Evolutionary conservation across 2,329 filamentous ascomycete genomes (phyloP).

Genomic region (Ascochyta fabae): DNA sequence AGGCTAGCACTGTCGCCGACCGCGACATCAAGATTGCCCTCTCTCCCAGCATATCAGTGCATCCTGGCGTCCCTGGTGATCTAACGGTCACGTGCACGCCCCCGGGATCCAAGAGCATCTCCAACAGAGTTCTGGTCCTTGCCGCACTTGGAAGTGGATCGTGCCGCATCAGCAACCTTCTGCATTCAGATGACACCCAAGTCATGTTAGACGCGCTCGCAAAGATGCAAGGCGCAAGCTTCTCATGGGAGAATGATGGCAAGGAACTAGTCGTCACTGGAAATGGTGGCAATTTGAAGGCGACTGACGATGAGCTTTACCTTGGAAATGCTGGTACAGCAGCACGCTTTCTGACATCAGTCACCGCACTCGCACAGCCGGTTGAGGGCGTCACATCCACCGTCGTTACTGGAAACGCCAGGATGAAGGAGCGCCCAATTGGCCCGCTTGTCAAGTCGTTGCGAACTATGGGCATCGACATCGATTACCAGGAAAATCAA

Average conservation of each 20-base stretch:
- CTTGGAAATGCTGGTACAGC: constrained; percentile 96
- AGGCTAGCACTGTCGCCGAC: constrained; percentile 89
- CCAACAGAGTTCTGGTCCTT: constrained; percentile 91
- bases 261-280: constrained; percentile 87
- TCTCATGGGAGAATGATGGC: constrained; percentile 94
- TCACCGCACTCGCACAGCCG: constrained; percentile 81
- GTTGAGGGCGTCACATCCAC: constrained; percentile 68
- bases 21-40: constrained; percentile 81
- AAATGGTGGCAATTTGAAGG: constrained; percentile 83
- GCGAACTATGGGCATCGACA: constrained; percentile 80
- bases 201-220: constrained; percentile 95
- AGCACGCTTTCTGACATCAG: constrained; percentile 91
- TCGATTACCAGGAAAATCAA: constrained; percentile 84
- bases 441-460: constrained; percentile 91
- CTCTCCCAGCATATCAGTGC: constrained; percentile 77
- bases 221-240: constrained; percentile 83
- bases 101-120: constrained; percentile 96
- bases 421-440: constrained; percentile 96
- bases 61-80: constrained; percentile 70
- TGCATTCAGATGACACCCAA: constrained; percentile 96
- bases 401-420: constrained; percentile 87
- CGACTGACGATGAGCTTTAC: constrained; percentile 80
- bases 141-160: constrained; percentile 86
- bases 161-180: constrained; percentile 87
- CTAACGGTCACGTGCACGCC: constrained; percentile 80